Percentiles rank a stretch among this genome's conserved stretches.
Evolutionary conservation across 2,329 filamentous ascomycete species (phyloP).

Genomic region (Dactylellina drechsleri): DNA sequence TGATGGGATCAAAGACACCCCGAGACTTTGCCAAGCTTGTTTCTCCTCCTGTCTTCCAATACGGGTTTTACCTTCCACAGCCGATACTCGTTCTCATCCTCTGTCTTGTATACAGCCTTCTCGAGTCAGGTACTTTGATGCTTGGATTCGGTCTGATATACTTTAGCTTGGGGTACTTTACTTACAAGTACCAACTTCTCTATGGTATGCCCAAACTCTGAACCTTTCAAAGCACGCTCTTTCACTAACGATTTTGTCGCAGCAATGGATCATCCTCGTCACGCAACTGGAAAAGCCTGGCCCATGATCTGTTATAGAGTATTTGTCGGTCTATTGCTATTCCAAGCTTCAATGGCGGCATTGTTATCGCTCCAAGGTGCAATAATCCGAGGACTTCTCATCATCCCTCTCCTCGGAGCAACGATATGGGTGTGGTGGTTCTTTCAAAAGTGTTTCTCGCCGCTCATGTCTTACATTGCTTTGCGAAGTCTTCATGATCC

Average conservation of each 20-base stretch:
- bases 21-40: constrained; percentile 85
- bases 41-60: constrained; percentile 87
- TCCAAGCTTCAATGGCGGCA: constrained; percentile 90
- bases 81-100: constrained; percentile 93
- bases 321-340: constrained; percentile 84
- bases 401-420: constrained; percentile 78
- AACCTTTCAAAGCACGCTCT: not conserved
- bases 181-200: constrained; percentile 95
- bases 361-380: constrained; percentile 80
- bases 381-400: constrained; percentile 75
- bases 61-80: constrained; percentile 94
- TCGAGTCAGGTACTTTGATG: constrained; percentile 81
- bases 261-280: constrained; percentile 93
- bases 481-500: constrained; percentile 80
- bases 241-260: constrained; percentile 1
- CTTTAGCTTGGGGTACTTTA: constrained; percentile 83
- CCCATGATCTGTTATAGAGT: constrained; percentile 95
- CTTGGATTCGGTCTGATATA: constrained; percentile 84
- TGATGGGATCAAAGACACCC: constrained; percentile 83
- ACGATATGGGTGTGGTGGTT: constrained; percentile 92
- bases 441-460: constrained; percentile 82
- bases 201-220: constrained; percentile 67
- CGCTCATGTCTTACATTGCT: constrained; percentile 91
- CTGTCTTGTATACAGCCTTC: constrained; percentile 91
- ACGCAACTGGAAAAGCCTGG: constrained; percentile 93